Base-by-base conservation (phyloP, 2,329 filamentous ascomycete genomes). In the Pestalotiopsis sp. region DNA sequence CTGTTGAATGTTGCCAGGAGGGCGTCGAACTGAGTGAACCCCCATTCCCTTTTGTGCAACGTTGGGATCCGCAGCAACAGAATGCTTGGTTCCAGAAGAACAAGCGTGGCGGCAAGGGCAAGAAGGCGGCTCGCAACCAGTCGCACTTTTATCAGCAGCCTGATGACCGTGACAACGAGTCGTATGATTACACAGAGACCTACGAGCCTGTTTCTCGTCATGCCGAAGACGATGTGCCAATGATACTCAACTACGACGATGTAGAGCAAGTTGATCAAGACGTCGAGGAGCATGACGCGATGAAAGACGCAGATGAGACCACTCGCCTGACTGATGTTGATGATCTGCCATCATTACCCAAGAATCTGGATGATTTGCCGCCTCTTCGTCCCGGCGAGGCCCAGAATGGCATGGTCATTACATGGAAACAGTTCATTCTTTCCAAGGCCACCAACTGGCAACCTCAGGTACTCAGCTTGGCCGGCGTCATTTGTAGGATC, bases 11-110 rank as follows among this genome's bases (percentile, higher is more conserved):
- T 79, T 89, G 90, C 70, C 86, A 92, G n/a, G 87, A 92, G 38
- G 87, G 85, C 4, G 82, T 93, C 52, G 82, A 87, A 39, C 83
- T 97, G 60, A 92, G 88, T 66, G 87, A 93, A 41, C 95, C 95
- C 0, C 93, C 95, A 0, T 98, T 97, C 75, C 95, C 95, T 0
- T 98, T 98, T 78, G 85, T 92, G 17, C 94, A 98, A 78, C 88
- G 93, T 61, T 98, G 95, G 95, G 93, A 97, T 79, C 87, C 88
- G 3, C 91, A 94, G 70, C 92, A 95, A 74, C 86, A 88, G 77
- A 72, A 74, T 41, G 71, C 70, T 17, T 81, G 82, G 72, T 80
- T 75, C 64, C 77, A 77, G 2, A 82, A 83, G 72, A 81, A 78
- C 52, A 81, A 82, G 62, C 77, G 80, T 36, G 80, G 80, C 27